A percentile compares a stretch with the other conserved stretches of the same genome.
These are phyloP conservation scores for Waitea zeae DNA, from an alignment of 1,284 basidiomycete genomes.

Conservation along the genomic window DNA sequence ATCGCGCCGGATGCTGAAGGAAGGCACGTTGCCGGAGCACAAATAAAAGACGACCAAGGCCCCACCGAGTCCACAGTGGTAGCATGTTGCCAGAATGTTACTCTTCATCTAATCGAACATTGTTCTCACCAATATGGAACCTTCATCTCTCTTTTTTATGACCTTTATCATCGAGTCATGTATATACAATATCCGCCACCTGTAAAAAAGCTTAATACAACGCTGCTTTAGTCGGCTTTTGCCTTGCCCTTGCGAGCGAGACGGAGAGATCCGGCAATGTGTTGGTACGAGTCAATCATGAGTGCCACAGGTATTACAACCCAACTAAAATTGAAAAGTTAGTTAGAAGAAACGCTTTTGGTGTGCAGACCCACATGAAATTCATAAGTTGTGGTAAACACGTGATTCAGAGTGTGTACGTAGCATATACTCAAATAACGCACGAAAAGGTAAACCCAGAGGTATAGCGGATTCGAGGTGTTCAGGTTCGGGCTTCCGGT, in stretches of 20 bases:
- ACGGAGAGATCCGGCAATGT: conserved; percentile 45
- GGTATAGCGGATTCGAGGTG: conserved; percentile 39
- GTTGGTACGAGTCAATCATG: conserved; percentile 58
- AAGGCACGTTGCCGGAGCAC: too few relatives aligned
- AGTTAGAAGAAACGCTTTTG: conserved; percentile 7
- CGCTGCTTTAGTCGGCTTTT: too few relatives aligned
- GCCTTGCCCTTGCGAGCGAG: conserved; percentile 15
- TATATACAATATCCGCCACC: too few relatives aligned
- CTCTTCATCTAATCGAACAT: too few relatives aligned
- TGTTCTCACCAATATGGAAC: too few relatives aligned
- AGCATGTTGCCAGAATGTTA: too few relatives aligned
- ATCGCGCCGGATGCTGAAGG: conserved; percentile 28
- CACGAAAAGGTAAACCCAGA: conserved; percentile 28
- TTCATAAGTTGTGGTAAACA: conserved; percentile 50
- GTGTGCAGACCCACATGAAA: conserved; percentile 21
- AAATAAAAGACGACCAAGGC: too few relatives aligned
- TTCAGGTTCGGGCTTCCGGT: conserved; percentile 55
- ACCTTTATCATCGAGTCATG: too few relatives aligned
- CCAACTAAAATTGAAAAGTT: conserved; percentile 36
- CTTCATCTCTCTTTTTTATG: too few relatives aligned
- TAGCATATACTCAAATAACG: conserved; percentile 8
- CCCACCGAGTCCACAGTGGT: too few relatives aligned
- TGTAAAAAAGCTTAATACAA: too few relatives aligned
- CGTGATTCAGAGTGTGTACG: background rate
- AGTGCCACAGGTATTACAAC: conserved; percentile 57